Base-by-base conservation (phyloP, 345 rosid species). In the Moringa oleifera region DNA sequence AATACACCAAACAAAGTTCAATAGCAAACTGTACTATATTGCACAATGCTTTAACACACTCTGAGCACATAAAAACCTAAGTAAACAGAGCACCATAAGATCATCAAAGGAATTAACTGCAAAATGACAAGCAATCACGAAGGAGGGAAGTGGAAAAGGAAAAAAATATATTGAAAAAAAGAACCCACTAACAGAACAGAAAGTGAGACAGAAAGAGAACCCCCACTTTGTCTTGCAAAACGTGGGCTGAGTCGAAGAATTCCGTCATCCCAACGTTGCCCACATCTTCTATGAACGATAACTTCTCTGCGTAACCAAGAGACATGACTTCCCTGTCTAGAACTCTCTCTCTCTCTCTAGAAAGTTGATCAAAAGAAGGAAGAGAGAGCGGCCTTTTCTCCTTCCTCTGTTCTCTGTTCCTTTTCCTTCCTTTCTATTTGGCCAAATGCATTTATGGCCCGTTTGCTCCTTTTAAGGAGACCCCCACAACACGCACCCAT, bases 251-350 rank as follows among this genome's bases (percentile, higher is more conserved):
- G 81, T 94, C 96, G 78, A 94, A 94, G 69, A 86, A 80, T 72
- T 94, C 96, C 13, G 91, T 65, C 97, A 90, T 94, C 70, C 99
- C 99, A 59, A 94, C 97, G 28, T 81, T 83, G 67, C 99, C 97
- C 73, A 94, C 99, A 78, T 90, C 99, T 73, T 94, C 97, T n/a
- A 88, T 90, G 85, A 64, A 88, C n/a, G 99, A 94, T 37, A 94
- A 83, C 89, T 90, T 94, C 84, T 94, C 95, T 16, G 99, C 99
- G 74, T 90, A 94, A 65, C 99, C 99, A 67, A 94, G 80, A 75
- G 99, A 94, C 99, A 94, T 94, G 70, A 72, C 53, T 51, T 31
- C 58, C 22, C 62, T 18, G 46, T 73, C 20, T 53, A 20, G 22
- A 31, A 33, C 53, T 55, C 36, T 36, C 28, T 2, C 21, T 58